Conservation (phyloP, 208 protist species). For the Wallacemonas sp. region DNA sequence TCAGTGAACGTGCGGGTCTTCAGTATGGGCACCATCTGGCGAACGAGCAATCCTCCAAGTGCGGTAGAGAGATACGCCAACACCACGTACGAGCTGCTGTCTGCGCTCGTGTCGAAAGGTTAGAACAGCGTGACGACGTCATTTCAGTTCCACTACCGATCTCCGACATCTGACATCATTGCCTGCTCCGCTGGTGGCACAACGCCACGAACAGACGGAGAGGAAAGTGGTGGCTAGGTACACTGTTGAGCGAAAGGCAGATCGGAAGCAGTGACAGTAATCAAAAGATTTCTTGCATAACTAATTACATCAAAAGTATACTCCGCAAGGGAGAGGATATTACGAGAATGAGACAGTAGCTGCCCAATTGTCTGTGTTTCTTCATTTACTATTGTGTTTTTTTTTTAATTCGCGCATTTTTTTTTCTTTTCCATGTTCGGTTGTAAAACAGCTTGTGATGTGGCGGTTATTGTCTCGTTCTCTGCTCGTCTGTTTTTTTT, state of each 20-base stretch:
- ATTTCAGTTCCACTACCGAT: too few species aligned
- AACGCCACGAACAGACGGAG: too few species aligned
- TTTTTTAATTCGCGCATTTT: neutral
- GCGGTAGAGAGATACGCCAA: slow-evolving; percentile 3
- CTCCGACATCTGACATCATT: too few species aligned
- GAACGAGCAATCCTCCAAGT: neutral
- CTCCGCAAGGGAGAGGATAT: neutral
- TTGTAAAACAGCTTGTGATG: too few species aligned
- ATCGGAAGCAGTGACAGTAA: too few species aligned
- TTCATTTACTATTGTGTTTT: neutral
- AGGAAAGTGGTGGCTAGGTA: too few species aligned
- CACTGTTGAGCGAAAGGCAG: too few species aligned
- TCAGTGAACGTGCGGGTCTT: slow-evolving; percentile 3
- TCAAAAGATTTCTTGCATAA: too few species aligned
- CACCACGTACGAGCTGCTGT: neutral
- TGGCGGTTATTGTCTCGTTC: too few species aligned
- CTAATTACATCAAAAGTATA: neutral
- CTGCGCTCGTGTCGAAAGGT: neutral
- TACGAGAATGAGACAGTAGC: neutral
- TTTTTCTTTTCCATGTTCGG: neutral
- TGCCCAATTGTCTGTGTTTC: neutral
- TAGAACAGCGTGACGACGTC: neutral
- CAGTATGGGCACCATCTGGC: slow-evolving; percentile 13
- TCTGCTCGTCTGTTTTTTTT: too few species aligned
- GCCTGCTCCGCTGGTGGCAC: too few species aligned